These are phyloP conservation scores for Agarophyton chilense DNA, from an alignment of 23 red algal genomes.

Conservation along the genomic window DNA sequence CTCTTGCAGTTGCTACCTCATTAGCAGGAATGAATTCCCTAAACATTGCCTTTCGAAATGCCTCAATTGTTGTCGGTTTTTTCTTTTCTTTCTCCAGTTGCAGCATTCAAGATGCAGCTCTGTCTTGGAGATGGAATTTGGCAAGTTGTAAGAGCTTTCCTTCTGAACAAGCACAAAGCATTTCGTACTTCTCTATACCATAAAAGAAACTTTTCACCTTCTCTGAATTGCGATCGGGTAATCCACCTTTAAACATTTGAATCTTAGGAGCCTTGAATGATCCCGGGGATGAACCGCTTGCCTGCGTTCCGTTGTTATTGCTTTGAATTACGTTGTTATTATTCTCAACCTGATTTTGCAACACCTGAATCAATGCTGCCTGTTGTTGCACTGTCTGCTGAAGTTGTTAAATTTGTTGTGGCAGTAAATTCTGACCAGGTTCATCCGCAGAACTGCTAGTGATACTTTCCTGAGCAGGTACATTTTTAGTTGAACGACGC, in stretches of 20 bases:
- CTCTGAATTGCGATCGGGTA: background rate
- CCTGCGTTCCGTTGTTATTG: background rate
- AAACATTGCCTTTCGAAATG: slow-evolving; percentile 11
- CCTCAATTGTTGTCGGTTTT: slow-evolving; percentile 39
- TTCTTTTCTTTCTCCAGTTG: background rate
- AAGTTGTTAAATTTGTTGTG: slow-evolving; percentile 6
- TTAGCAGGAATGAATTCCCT: slow-evolving; percentile 28
- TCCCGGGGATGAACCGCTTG: background rate
- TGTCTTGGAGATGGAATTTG: slow-evolving; percentile 34
- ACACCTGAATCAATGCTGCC: background rate
- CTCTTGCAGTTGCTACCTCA: slow-evolving; percentile 6
- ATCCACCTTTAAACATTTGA: slow-evolving; percentile 17
- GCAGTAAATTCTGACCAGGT: background rate
- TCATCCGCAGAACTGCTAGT: too few relatives aligned
- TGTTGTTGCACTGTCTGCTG: background rate
- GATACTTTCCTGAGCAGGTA: background rate
- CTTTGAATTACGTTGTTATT: background rate
- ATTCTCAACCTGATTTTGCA: background rate
- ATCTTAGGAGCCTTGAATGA: slow-evolving; percentile 28
- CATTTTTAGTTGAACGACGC: slow-evolving; percentile 28
- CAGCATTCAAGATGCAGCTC: slow-evolving; percentile 40
- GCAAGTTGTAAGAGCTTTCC: slow-evolving; percentile 31
- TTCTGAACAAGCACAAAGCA: slow-evolving; percentile 10
- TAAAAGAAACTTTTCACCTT: slow-evolving; percentile 25
- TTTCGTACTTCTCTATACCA: slow-evolving; percentile 6